Percentiles rank a stretch among this genome's conserved stretches.
phyloP scores from a whole-genome alignment of 805 yeast species.

The Dipodascopsis uninucleata region DNA sequence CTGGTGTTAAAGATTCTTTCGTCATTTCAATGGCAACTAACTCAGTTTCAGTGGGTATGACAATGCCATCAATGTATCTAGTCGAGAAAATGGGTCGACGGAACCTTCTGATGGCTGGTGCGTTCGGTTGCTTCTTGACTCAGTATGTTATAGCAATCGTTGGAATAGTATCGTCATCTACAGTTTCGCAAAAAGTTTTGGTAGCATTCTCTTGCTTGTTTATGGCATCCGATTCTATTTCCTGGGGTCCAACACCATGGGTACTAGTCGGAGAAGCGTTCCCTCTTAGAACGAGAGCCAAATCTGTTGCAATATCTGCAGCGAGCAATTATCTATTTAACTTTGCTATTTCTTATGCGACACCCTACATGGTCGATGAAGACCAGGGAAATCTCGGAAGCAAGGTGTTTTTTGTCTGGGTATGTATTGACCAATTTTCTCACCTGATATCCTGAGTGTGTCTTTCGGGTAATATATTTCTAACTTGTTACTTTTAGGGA shows the following conservation, averaged over 20 bases:
- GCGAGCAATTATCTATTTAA: slow-evolving; percentile 17
- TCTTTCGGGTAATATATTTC: neutral
- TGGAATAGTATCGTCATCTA: slow-evolving; percentile 38
- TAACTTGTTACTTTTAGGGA: slow-evolving; percentile 8
- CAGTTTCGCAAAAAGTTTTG: slow-evolving; percentile 44
- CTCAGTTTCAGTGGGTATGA: slow-evolving; percentile 72
- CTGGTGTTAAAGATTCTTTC: slow-evolving; percentile 62
- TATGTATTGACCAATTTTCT: too few relatives aligned
- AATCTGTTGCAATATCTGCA: slow-evolving; percentile 17
- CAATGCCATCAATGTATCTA: slow-evolving; percentile 76
- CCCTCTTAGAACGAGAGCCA: slow-evolving; percentile 24
- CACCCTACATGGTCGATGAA: slow-evolving; percentile 36
- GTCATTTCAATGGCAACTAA: slow-evolving; percentile 73
- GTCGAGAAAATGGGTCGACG: slow-evolving; percentile 82
- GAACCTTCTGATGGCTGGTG: slow-evolving; percentile 65
- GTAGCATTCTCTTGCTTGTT: slow-evolving; percentile 56
- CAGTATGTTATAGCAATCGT: slow-evolving; percentile 68
- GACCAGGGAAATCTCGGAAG: slow-evolving; percentile 33
- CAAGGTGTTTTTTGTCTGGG: slow-evolving; percentile 24
- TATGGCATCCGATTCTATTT: slow-evolving; percentile 72
- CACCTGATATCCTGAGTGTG: neutral
- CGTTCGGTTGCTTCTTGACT: slow-evolving; percentile 63
- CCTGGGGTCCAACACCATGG: slow-evolving; percentile 81
- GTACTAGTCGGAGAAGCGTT: slow-evolving; percentile 24
- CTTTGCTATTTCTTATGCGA: slow-evolving; percentile 36